These are phyloP conservation scores for Sarocladium brachiariae DNA, from an alignment of 2,329 filamentous ascomycete species.

Conservation along the genomic window DNA sequence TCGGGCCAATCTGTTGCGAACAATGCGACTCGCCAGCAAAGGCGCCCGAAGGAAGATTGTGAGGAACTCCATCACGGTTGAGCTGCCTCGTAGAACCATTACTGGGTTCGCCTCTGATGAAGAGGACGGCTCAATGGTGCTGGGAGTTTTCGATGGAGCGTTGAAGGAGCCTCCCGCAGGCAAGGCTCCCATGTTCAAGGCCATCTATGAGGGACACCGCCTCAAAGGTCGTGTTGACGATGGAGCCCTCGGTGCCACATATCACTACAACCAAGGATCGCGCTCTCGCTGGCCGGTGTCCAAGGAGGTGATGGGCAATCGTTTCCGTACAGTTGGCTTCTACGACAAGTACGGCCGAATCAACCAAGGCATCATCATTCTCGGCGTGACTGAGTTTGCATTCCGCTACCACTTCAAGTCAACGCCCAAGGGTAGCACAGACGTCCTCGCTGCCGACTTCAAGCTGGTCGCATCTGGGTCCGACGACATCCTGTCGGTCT, in stretches of 20 bases:
- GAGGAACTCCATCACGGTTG: constrained; percentile 22
- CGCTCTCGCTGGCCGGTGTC: constrained; percentile 19
- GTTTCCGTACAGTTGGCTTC: constrained; percentile 19
- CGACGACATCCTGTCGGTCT: constrained; percentile 24
- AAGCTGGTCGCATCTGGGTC: constrained; percentile 14
- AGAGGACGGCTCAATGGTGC: constrained; percentile 18
- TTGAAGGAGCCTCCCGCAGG: constrained; percentile 16
- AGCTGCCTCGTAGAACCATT: constrained; percentile 23
- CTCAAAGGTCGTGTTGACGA: constrained; percentile 19
- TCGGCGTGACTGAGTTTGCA: constrained; percentile 21
- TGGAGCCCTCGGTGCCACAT: constrained; percentile 17
- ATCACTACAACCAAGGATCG: constrained; percentile 17
- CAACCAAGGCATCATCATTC: constrained; percentile 21
- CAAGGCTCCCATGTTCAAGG: constrained; percentile 18
- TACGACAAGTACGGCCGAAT: constrained; percentile 29
- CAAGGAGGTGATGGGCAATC: constrained; percentile 19
- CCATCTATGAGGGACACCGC: constrained; percentile 21
- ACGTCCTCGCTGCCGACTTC: constrained; percentile 27
- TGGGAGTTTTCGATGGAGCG: constrained; percentile 23
- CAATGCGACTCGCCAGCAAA: constrained; percentile 25
- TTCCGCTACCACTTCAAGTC: constrained; percentile 30
- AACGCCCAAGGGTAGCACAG: constrained; percentile 23
- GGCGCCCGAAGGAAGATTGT: constrained; percentile 22
- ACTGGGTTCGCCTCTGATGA: constrained; percentile 24
- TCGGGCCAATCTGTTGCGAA: constrained; percentile 24